These are phyloP conservation scores for Dictyostelium brefeldianum DNA, from an alignment of 78 protist genomes.

Conservation along the genomic window DNA sequence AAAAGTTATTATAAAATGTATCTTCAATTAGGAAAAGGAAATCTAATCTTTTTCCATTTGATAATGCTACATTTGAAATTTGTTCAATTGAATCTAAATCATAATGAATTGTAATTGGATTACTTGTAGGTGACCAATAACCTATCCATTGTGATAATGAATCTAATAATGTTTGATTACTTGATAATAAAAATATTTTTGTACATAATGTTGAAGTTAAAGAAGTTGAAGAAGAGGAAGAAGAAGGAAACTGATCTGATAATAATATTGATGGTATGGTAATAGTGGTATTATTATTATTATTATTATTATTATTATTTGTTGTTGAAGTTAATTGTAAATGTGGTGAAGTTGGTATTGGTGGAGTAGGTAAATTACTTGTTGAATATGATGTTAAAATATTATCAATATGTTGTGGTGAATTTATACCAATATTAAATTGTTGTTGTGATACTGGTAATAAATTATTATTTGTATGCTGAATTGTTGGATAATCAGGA, in stretches of 20 bases:
- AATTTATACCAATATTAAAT: not conserved
- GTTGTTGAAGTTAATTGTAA: not conserved
- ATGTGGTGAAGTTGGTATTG: no score
- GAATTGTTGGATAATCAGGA: not conserved
- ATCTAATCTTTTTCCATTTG: slow-evolving; percentile 8
- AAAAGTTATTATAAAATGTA: not conserved
- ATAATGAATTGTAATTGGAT: not conserved
- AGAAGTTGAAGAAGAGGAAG: no score
- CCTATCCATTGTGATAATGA: slow-evolving; percentile 15
- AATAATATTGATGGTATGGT: not conserved
- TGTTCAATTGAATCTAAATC: slow-evolving; percentile 6
- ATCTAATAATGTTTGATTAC: not conserved
- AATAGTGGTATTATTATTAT: not conserved
- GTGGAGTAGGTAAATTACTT: no score
- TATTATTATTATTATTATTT: not conserved
- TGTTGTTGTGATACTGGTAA: not conserved
- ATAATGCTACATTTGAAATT: not conserved
- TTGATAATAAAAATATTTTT: slow-evolving; percentile 12
- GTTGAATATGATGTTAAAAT: not conserved
- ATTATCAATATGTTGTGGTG: not conserved
- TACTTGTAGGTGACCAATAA: not conserved
- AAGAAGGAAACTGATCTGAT: no score
- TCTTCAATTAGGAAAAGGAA: slow-evolving; percentile 16
- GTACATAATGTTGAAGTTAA: not conserved
- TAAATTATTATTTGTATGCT: not conserved